Evolutionary conservation across 169 alveolate genomes (phyloP).

Genomic region (Plasmodium reichenowi): DNA sequence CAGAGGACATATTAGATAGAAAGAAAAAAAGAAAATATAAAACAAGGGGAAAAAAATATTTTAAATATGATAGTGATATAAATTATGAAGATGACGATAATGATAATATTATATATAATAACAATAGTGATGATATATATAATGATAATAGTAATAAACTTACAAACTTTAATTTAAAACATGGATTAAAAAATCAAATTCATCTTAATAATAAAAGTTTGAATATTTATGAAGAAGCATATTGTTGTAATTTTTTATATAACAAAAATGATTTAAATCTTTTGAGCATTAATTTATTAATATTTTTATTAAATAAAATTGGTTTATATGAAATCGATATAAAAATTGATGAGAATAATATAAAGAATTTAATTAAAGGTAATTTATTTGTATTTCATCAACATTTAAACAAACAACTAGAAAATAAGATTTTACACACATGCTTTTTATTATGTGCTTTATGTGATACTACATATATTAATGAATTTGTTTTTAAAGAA

Average conservation of each 20-base stretch:
- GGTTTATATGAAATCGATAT: conserved; percentile 66
- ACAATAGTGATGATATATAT: too few species aligned
- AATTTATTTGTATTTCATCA: conserved; percentile 27
- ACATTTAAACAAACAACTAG: conserved; percentile 5
- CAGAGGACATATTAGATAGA: too few species aligned
- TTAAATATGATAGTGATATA: not conserved
- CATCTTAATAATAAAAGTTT: conserved; percentile 43
- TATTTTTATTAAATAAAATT: conserved; percentile 44
- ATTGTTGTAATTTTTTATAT: conserved; percentile 57
- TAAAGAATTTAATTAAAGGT: conserved; percentile 50
- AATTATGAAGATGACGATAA: not conserved
- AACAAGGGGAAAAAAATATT: not conserved
- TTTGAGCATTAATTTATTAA: conserved; percentile 54
- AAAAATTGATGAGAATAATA: conserved; percentile 41
- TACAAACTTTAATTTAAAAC: conserved; percentile 24
- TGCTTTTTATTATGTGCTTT: conserved; percentile 53
- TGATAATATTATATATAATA: not conserved
- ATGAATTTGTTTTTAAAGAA: conserved; percentile 40
- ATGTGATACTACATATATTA: conserved; percentile 61
- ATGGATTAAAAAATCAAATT: conserved; percentile 11
- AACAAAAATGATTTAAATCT: conserved; percentile 47
- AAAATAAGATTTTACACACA: conserved; percentile 64
- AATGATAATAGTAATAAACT: not conserved
- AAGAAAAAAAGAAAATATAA: not conserved
- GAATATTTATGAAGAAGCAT: conserved; percentile 70